phyloP scores from a whole-genome alignment of 495 filamentous ascomycete genomes.

The Thozetella sp. region DNA sequence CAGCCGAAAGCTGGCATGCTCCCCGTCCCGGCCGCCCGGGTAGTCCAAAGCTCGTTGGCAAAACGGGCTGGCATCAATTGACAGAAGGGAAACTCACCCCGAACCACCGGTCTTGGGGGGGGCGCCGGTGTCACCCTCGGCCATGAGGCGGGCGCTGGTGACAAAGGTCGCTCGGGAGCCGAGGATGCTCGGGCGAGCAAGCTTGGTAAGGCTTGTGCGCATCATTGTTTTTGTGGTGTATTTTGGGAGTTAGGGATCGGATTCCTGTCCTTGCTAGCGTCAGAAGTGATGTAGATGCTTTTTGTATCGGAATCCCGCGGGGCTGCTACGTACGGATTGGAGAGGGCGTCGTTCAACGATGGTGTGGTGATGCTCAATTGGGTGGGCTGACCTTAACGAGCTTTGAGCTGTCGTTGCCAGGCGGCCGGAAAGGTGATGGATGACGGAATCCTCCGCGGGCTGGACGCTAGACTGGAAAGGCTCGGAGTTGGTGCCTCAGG shows the following conservation, averaged over 20 bases:
- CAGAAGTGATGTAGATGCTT: neutral
- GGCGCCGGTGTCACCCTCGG: slow-evolving; percentile 70
- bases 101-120: slow-evolving; percentile 48
- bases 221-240: slow-evolving; percentile 55
- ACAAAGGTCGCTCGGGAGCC: slow-evolving; percentile 59
- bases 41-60: neutral
- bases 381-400: neutral
- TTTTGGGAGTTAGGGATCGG: slow-evolving; percentile 6
- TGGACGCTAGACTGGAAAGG: neutral
- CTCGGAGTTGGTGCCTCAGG: slow-evolving; percentile 1
- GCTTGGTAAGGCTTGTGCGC: slow-evolving; percentile 63
- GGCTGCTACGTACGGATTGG: neutral
- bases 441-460: neutral
- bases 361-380: neutral
- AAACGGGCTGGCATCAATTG: neutral
- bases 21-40: neutral
- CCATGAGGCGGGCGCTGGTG: slow-evolving; percentile 61
- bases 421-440: neutral
- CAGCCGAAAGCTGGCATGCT: neutral
- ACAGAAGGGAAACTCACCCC: slow-evolving; percentile 34
- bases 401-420: neutral
- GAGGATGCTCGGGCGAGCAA: slow-evolving; percentile 50
- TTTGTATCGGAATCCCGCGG: slow-evolving; percentile 2
- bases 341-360: neutral
- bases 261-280: slow-evolving; percentile 3